Evolutionary conservation across 2,329 filamentous ascomycete genomes (phyloP), one percentile per base, ranked within the genome.

Genomic region (Talaromyces funiculosus): DNA sequence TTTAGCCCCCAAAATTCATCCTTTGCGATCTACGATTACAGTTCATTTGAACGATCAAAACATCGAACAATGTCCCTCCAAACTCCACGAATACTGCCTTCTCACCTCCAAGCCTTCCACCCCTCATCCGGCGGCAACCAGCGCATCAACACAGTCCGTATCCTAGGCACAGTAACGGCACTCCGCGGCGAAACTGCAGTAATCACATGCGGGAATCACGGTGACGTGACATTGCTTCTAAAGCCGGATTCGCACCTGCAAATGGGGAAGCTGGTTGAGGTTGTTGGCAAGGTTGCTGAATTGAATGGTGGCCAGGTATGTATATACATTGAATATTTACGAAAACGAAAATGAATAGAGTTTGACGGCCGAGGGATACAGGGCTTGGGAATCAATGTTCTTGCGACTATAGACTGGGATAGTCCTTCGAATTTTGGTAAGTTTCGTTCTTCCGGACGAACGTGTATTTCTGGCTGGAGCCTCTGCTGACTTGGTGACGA

Each of bases 121-220:
- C 81, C 82, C 66, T 83, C 73, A 61, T 61, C 68, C 26, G 59
- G 59, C 24, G 54, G 35, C n/a, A 29, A 55, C 16, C 67, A 64
- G 61, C 64, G 67, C 31, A 76, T 83, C 71, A 78, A 85, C 65
- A 90, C 89, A 64, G 90, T 97, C 64, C 92, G 92, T 68, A 81
- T 97, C 59, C 82, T 96, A 4, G 94, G 94, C 69, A 92, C 89
- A 69, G 92, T 97, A 51, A 84, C 85, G 3, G 87, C 94, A 69
- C 81, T 97, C 24, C 87, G 87, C 56, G 92, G 92, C 66, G 90
- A 94, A 57, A 83, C 84, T 55, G 93, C 92, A 0, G 85, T 86
- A 5, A 83, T 97, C 31, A 91, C 96, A 61, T 88, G 90, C 5
- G 88, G 81, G 2, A 67, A 65, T 26, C 71, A 86, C 26, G 93